Evolutionary conservation across 768 basidiomycete species (phyloP).

Genomic region (Dioszegia aurantiaca): DNA sequence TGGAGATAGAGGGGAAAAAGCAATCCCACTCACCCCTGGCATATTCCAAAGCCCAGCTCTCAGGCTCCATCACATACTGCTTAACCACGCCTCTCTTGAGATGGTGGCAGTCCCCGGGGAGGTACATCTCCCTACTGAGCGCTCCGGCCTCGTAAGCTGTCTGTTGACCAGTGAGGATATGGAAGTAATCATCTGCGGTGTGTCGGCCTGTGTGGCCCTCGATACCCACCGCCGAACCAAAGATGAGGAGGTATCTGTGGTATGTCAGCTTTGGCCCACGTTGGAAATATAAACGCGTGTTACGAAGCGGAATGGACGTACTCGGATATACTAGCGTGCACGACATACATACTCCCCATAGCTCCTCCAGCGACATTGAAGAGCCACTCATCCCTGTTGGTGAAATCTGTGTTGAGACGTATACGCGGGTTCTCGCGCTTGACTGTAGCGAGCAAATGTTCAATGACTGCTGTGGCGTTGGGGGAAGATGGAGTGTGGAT

Average conservation of each 20-base stretch:
- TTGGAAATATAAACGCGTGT: neutral
- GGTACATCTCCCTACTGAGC: conserved; percentile 78
- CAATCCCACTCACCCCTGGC: conserved; percentile 67
- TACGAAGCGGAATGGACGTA: conserved; percentile 68
- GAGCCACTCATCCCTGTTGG: conserved; percentile 71
- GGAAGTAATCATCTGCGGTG: conserved; percentile 96
- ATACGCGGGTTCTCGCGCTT: conserved; percentile 66
- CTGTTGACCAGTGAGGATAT: conserved; percentile 89
- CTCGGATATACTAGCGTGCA: conserved; percentile 94
- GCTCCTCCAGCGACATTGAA: conserved; percentile 97
- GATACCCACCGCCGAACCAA: conserved; percentile 92
- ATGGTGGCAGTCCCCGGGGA: conserved; percentile 77
- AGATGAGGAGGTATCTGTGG: conserved; percentile 60
- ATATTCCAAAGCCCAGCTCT: conserved; percentile 93
- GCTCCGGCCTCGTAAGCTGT: conserved; percentile 84
- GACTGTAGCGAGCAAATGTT: conserved; percentile 77
- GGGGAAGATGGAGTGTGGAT: neutral
- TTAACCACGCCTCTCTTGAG: conserved; percentile 78
- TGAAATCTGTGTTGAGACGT: conserved; percentile 48
- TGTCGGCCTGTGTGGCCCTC: conserved; percentile 94
- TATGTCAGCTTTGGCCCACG: too few species aligned
- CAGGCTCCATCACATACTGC: conserved; percentile 97
- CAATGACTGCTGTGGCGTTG: conserved; percentile 70
- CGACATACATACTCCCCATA: conserved; percentile 94
- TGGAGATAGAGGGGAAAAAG: neutral